Conservation (phyloP, 495 filamentous ascomycete species). For the Penicillium pancosmium region DNA sequence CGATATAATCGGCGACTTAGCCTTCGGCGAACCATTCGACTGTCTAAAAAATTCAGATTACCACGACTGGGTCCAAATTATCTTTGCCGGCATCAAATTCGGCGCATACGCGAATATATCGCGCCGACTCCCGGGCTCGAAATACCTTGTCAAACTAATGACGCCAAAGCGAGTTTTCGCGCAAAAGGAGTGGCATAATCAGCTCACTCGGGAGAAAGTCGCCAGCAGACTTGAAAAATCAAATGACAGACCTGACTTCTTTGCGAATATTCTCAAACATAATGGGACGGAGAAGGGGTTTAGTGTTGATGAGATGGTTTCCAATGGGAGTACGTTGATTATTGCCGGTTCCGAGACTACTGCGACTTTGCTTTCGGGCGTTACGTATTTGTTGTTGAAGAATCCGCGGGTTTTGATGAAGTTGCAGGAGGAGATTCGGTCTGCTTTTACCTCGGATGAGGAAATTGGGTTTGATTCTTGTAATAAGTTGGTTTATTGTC, state of each 20-base stretch:
- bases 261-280: constrained; percentile 24
- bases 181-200: constrained; percentile 29
- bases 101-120: constrained; percentile 26
- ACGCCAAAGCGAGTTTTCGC: constrained; percentile 26
- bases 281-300: constrained; percentile 35
- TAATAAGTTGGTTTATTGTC: constrained; percentile 51
- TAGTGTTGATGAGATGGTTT: constrained; percentile 39
- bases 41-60: constrained; percentile 52
- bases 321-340: constrained; percentile 43
- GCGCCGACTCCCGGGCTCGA: constrained; percentile 24
- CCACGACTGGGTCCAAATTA: constrained; percentile 58
- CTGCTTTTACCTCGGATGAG: constrained; percentile 46
- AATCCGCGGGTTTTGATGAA: constrained; percentile 47
- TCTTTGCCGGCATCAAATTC: constrained; percentile 40
- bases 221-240: constrained; percentile 14
- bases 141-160: constrained; percentile 10
- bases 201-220: constrained; percentile 22
- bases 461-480: constrained; percentile 55
- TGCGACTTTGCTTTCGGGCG: constrained; percentile 57
- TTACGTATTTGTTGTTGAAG: constrained; percentile 52
- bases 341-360: constrained; percentile 64
- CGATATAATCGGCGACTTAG: constrained; percentile 63
- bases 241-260: constrained; percentile 16
- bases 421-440: constrained; percentile 52
- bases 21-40: constrained; percentile 61